Conservation (phyloP, 345 rosid species). For the Linum trigynum region DNA sequence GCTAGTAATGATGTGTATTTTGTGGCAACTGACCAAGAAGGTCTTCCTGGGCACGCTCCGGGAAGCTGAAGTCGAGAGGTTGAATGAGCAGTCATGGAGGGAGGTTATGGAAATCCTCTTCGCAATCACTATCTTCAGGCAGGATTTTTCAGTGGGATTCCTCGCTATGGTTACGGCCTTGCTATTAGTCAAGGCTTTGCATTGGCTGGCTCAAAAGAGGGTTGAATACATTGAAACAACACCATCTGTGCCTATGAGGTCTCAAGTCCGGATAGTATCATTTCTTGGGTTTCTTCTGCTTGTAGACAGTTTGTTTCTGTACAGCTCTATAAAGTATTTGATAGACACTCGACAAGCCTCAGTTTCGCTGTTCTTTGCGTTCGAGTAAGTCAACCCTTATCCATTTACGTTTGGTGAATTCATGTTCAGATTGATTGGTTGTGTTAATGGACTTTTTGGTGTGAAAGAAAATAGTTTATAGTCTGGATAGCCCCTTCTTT, state of each 20-base stretch:
- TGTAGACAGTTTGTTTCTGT: slow-evolving; percentile 54
- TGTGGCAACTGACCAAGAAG: slow-evolving; percentile 69
- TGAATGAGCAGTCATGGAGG: slow-evolving; percentile 90
- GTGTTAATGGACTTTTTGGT: not conserved
- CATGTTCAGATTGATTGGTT: not conserved
- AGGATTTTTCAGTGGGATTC: slow-evolving; percentile 74
- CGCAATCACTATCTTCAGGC: slow-evolving; percentile 83
- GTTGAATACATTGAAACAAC: slow-evolving; percentile 95
- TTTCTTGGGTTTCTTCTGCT: slow-evolving; percentile 70
- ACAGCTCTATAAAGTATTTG: slow-evolving; percentile 46
- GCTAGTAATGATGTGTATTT: slow-evolving; percentile 53
- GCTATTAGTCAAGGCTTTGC: slow-evolving; percentile 68
- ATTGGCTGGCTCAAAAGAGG: slow-evolving; percentile 96
- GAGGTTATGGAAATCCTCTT: slow-evolving; percentile 94
- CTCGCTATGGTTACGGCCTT: slow-evolving; percentile 77
- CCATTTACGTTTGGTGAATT: not conserved
- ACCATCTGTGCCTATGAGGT: slow-evolving; percentile 60
- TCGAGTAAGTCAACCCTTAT: slow-evolving; percentile 72
- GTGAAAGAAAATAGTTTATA: no score
- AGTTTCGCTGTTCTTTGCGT: slow-evolving; percentile 82
- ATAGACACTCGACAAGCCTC: slow-evolving; percentile 67
- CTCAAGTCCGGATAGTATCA: slow-evolving; percentile 76
- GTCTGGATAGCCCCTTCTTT: no score
- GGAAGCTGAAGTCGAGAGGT: slow-evolving; percentile 86
- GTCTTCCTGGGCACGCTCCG: slow-evolving; percentile 86